Evolutionary conservation across 2,329 filamentous ascomycete genomes (phyloP), one percentile per base, ranked within the genome.

Genomic region (Colletotrichum simmondsii): DNA sequence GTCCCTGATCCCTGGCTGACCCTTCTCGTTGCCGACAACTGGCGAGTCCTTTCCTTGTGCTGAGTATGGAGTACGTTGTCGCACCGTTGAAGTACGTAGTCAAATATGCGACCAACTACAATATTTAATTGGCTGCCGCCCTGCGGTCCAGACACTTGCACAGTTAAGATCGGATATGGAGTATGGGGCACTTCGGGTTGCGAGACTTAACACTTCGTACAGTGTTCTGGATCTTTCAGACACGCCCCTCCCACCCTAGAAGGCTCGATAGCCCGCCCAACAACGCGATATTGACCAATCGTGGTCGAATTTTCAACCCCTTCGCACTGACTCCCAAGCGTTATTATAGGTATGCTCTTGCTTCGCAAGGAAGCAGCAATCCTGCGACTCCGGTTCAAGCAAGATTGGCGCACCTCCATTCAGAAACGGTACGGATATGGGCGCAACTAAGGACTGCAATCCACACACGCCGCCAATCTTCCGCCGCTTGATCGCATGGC

Each of bases 1-100:
- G 49, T 32, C 52, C 58, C 58, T 67, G 42, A 62, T 71, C 66
- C 58, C 35, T 70, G 66, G 30, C 60, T 46, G 60, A 70, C 54
- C 67, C 57, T 71, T 46, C 53, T 22, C 32, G 64, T 49, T 35
- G 60, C 42, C 30, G 37, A 35, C 28, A 26, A 70, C 19, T 42
- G 28, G 57, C 52, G 24, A 46, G 24, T 53, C 12, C 54, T 70
- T 58, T 56, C 30, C 53, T n/a, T 65, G 59, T 49, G 16, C 46
- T 37, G 53, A 12, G 35, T 30, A 19, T 19, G 6, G 53, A 24
- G 35, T 28, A 56, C 32, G 24, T 52, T 56, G 22, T 28, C 65
- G 30, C 52, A 56, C 56, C 46, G 64, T 62, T 57, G 28, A 58
- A 24, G 28, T 30, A 52, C 30, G 10, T 32, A 10, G 56, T 37